Percentiles rank a stretch among this genome's conserved stretches.
Conservation (phyloP, 768 basidiomycete species). For the Mrakia gelida region DNA sequence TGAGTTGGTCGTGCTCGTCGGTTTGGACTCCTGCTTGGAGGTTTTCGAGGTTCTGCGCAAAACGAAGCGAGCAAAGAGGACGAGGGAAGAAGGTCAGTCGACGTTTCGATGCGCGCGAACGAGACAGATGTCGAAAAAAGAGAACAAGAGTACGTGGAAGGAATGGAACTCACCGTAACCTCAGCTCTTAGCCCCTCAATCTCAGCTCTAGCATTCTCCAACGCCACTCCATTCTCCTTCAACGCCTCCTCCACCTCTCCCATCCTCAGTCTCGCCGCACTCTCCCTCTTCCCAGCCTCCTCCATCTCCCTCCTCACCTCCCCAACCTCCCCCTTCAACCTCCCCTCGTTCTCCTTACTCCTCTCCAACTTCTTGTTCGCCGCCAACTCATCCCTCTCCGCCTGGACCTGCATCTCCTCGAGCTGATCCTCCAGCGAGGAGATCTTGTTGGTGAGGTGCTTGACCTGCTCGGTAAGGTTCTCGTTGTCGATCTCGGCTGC, state of each 20-base stretch:
- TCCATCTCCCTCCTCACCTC: slow-evolving; percentile 65
- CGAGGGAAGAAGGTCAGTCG: neutral
- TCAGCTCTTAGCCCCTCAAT: slow-evolving; percentile 75
- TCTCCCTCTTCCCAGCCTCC: slow-evolving; percentile 51
- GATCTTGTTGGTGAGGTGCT: slow-evolving; percentile 75
- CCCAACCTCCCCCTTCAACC: slow-evolving; percentile 64
- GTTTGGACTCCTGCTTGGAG: slow-evolving; percentile 47
- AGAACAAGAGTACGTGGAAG: neutral
- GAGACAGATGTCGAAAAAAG: neutral
- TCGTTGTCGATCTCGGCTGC: slow-evolving; percentile 94
- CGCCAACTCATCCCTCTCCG: slow-evolving; percentile 59
- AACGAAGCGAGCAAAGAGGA: neutral
- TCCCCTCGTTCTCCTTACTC: slow-evolving; percentile 52
- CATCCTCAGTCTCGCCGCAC: slow-evolving; percentile 58
- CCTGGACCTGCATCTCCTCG: slow-evolving; percentile 60
- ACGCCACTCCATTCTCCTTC: slow-evolving; percentile 74
- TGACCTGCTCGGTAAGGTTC: slow-evolving; percentile 79
- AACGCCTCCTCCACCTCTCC: slow-evolving; percentile 88
- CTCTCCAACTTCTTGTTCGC: slow-evolving; percentile 38
- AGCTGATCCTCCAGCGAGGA: slow-evolving; percentile 73
- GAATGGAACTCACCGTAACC: slow-evolving; percentile 58
- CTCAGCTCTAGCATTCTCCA: slow-evolving; percentile 86
- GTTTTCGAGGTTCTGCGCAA: slow-evolving; percentile 62
- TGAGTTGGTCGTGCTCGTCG: slow-evolving; percentile 39
- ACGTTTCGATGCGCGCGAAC: neutral